Base-by-base conservation (phyloP, 2,329 filamentous ascomycete genomes). In the Pestalotiopsis sp. region DNA sequence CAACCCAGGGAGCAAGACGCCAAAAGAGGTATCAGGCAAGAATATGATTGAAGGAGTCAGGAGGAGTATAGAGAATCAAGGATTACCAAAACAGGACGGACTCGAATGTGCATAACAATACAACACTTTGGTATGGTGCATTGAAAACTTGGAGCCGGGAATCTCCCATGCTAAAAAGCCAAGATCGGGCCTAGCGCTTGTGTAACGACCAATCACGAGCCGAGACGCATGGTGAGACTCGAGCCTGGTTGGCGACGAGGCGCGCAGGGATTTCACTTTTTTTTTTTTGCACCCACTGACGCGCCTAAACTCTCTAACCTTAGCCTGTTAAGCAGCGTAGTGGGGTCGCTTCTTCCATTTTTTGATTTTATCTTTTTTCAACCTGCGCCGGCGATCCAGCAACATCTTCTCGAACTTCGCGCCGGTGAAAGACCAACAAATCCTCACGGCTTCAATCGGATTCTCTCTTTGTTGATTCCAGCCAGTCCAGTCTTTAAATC, bases 191-290 rank as follows among this genome's bases (percentile, higher is more conserved):
- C 44, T 52, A 52, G 44, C 44, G 44, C 6, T 3, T 17, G 20
- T 9, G 44, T n/a, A 17, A 48, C 40, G 3, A 1, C 44, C 44
- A 52, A 52, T 52, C 17, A 52, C 1, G 44, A 17, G 17, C 20
- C 44, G 20, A 14, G 20, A 52, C n/a, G 7, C 44, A 52, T n/a
- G 44, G 44, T 52, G 44, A 52, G 44, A 52, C 20, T 58, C 56
- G 56, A 58, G 17, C 24, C 26, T 58, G 56, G 56, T 58, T 58
- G 56, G 56, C 56, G 56, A 58, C 56, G 56, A 58, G 56, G 56
- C 56, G 26, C 56, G 22, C 26, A 61, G 35, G 58, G 30, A 38
- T 61, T 61, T 61, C 44, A 52, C 44, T 26, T 58, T 13, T 58
- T n/a, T 26, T 58, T 13, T 58, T 26, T 30, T 11, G 22, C 20